Conservation (phyloP, 2,329 filamentous ascomycete genomes). For the Penicillium sp. region DNA sequence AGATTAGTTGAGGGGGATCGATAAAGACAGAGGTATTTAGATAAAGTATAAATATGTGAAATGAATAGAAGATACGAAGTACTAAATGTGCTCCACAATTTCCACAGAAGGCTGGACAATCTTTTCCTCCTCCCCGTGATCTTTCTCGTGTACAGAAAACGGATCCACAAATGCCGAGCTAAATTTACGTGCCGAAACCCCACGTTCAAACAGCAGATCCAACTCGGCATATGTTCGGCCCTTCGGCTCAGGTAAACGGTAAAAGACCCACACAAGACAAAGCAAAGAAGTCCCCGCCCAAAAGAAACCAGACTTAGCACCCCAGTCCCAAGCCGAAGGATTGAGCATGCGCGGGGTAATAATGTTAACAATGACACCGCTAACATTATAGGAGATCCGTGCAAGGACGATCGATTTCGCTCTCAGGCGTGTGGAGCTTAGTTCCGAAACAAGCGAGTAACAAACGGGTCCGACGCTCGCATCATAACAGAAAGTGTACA, state of each 20-base stretch:
- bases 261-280: constrained; percentile 44
- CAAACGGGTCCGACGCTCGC: constrained; percentile 55
- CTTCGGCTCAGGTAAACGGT: constrained; percentile 46
- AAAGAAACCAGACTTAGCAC: constrained; percentile 42
- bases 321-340: constrained; percentile 39
- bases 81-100: background rate
- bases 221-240: constrained; percentile 44
- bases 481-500: constrained; percentile 50
- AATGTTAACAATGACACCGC: constrained; percentile 46
- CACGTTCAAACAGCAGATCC: constrained; percentile 42
- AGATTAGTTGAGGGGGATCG: too few relatives aligned
- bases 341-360: constrained; percentile 33
- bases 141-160: constrained; percentile 7
- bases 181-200: constrained; percentile 42
- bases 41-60: too few relatives aligned
- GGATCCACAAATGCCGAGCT: constrained; percentile 34
- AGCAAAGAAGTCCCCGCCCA: constrained; percentile 39
- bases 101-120: background rate
- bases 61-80: background rate
- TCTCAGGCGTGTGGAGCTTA: constrained; percentile 54
- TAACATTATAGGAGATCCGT: constrained; percentile 51
- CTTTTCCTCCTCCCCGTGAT: background rate
- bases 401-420: constrained; percentile 57
- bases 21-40: too few relatives aligned
- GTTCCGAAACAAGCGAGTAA: constrained; percentile 53